Evolutionary conservation across 2,329 filamentous ascomycete genomes (phyloP).

Genomic region (Stagonosporopsis cucurbitacearum): DNA sequence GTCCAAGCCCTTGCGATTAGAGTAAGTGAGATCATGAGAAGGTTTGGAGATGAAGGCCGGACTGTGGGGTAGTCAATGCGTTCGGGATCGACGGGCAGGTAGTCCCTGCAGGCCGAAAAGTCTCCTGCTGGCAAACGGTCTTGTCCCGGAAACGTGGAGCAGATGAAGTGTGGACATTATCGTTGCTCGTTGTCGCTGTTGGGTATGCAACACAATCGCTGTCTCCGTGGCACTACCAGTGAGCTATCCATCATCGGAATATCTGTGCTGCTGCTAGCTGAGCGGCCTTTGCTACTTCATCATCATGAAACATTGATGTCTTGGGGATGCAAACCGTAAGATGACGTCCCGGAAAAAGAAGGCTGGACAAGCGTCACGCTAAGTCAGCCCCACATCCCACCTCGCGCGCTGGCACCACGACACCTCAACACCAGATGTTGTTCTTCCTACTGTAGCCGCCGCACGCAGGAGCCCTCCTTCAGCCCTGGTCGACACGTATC

Average conservation of each 20-base stretch:
- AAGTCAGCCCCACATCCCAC: neutral
- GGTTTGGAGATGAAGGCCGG: slow-evolving; percentile 16
- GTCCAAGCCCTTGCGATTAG: slow-evolving; percentile 1
- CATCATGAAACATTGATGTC: slow-evolving; percentile 9
- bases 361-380: slow-evolving; percentile 1
- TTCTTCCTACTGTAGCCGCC: neutral
- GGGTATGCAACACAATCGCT: neutral
- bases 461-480: too few species aligned
- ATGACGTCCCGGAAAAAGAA: slow-evolving; percentile 2
- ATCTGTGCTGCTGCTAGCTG: neutral
- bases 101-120: slow-evolving; percentile 1
- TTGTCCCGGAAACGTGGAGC: neutral
- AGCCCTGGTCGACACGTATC: neutral
- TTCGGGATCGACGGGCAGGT: slow-evolving; percentile 10
- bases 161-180: neutral
- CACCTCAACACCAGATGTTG: neutral
- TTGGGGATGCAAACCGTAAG: slow-evolving; percentile 6
- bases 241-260: neutral
- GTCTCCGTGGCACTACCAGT: neutral
- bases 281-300: neutral
- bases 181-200: neutral
- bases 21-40: slow-evolving; percentile 2
- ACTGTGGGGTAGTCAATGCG: slow-evolving; percentile 23
- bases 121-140: neutral
- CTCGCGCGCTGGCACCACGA: neutral